Conservation (phyloP, 495 filamentous ascomycete genomes). For the Immersiella caudata region DNA sequence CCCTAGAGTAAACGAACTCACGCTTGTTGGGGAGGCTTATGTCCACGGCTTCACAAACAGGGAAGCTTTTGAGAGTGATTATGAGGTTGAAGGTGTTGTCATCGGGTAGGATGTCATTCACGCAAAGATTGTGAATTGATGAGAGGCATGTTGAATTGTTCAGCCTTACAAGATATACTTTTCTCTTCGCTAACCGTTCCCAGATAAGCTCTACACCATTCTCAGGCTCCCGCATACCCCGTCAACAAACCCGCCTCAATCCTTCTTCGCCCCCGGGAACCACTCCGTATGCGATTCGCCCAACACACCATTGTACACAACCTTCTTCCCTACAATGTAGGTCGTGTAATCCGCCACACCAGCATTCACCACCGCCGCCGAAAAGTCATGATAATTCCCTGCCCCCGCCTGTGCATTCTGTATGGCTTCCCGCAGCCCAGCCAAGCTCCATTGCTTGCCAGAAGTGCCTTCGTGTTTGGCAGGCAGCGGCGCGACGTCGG, state of each 20-base stretch:
- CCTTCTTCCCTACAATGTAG: conserved; percentile 6
- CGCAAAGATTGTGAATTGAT: no score
- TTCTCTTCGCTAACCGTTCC: no score
- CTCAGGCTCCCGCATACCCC: neutral
- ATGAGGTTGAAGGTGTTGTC: neutral
- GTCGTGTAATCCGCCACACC: conserved; percentile 8
- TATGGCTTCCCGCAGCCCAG: neutral
- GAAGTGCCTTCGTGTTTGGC: neutral
- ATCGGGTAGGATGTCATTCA: neutral
- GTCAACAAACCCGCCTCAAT: neutral
- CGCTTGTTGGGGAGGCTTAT: conserved; percentile 36
- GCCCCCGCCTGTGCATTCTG: conserved; percentile 3
- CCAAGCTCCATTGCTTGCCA: neutral
- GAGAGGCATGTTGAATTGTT: no score
- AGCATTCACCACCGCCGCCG: neutral
- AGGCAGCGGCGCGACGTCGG: neutral
- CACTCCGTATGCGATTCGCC: conserved; percentile 14
- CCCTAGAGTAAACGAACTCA: neutral
- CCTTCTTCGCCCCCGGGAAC: conserved; percentile 8
- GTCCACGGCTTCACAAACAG: conserved; percentile 35
- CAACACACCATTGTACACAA: conserved; percentile 5
- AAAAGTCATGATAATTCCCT: conserved; percentile 6
- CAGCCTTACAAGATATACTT: no score
- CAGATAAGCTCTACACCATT: no score
- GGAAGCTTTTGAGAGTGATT: conserved; percentile 19